Evolutionary conservation across 164 flowering plant species (phyloP).

Genomic region (Aristolochia fimbriata): DNA sequence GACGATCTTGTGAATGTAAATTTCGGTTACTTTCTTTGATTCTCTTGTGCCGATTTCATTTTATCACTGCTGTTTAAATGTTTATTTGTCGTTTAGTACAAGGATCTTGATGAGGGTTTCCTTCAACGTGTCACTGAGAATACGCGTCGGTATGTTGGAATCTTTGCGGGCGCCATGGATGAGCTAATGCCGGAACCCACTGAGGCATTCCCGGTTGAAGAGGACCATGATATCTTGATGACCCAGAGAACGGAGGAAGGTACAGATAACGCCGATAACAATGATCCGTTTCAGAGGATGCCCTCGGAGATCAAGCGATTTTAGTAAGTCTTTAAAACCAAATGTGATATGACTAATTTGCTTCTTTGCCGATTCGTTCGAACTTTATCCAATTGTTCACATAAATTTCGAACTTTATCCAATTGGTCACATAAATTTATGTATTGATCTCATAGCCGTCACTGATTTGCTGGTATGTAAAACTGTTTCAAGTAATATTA

Average conservation of each 20-base stretch:
- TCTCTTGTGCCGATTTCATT: neutral
- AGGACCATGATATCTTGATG: conserved; percentile 83
- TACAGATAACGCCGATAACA: conserved; percentile 48
- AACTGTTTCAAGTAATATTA: too few species aligned
- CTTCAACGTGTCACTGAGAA: conserved; percentile 63
- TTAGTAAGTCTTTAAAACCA: conserved; percentile 38
- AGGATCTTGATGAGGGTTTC: conserved; percentile 83
- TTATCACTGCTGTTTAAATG: neutral
- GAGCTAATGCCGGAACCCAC: conserved; percentile 86
- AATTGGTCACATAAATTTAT: too few species aligned
- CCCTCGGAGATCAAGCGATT: conserved; percentile 89
- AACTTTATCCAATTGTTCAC: too few species aligned
- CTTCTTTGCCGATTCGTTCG: too few species aligned
- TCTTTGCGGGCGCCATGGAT: conserved; percentile 82
- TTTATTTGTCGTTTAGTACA: conserved; percentile 36
- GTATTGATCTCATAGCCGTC: too few species aligned
- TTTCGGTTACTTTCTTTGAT: neutral
- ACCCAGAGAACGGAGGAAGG: conserved; percentile 79
- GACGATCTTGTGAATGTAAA: conserved; percentile 70
- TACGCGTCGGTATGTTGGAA: conserved; percentile 65
- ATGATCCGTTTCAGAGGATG: conserved; percentile 71
- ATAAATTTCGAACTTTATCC: too few species aligned
- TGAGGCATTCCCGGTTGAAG: conserved; percentile 60
- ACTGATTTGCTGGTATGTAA: too few species aligned
- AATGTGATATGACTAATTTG: too few species aligned